Conservation (phyloP, 1,139 yeast species). For the Geotrichum restrictum region DNA sequence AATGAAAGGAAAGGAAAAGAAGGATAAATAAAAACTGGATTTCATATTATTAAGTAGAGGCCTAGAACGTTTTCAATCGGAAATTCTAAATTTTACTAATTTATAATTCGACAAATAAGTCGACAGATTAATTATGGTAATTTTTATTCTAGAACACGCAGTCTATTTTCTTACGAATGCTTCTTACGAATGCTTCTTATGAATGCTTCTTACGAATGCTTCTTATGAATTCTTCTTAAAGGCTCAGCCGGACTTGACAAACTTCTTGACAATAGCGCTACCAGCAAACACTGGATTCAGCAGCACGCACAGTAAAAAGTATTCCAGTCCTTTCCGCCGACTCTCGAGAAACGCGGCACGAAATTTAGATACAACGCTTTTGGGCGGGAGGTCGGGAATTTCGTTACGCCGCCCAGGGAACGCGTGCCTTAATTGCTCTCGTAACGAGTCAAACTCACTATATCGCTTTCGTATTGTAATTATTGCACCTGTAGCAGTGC, state of each 20-base stretch:
- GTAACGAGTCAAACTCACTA: conserved; percentile 56
- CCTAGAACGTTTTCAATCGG: conserved; percentile 9
- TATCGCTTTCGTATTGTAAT: conserved; percentile 58
- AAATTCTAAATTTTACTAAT: neutral
- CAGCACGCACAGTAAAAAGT: conserved; percentile 63
- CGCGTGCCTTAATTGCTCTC: conserved; percentile 42
- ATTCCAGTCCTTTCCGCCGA: conserved; percentile 66
- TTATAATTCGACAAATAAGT: no score
- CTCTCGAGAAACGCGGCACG: conserved; percentile 56
- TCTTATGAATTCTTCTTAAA: no score
- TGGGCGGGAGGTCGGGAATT: conserved; percentile 66
- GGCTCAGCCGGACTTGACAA: conserved; percentile 38
- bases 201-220: no score
- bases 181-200: no score
- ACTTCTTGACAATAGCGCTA: conserved; percentile 48
- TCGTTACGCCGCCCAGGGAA: conserved; percentile 44
- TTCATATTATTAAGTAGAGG: conserved; percentile 6
- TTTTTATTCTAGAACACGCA: no score
- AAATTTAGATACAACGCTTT: conserved; percentile 51
- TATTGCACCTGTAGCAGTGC: conserved; percentile 26
- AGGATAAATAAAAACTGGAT: neutral
- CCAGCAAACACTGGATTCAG: conserved; percentile 59
- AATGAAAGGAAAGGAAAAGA: neutral
- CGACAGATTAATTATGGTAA: no score
- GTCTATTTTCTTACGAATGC: no score